Base-by-base conservation (phyloP, 768 basidiomycete species). In the Hericium rajendrae region DNA sequence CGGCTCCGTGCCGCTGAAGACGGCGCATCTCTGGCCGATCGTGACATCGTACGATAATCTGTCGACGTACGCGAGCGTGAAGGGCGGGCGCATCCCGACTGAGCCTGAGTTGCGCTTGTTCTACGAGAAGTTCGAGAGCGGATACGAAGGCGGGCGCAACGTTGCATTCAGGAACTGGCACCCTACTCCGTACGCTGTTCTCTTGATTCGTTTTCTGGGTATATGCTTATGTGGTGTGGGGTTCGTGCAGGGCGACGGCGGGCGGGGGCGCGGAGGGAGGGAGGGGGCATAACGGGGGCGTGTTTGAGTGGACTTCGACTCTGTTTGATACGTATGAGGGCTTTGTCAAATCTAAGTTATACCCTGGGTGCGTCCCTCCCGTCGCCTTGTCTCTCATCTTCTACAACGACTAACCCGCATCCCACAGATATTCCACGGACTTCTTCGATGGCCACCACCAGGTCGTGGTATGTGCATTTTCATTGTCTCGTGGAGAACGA, bases 301-400 rank as follows among this genome's bases (percentile, higher is more conserved):
- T 95, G 15, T 98, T 94, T 93, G 93, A 97, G 73, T 97, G 94
- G 94, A 95, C 94, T 0, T 86, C 85, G n/a, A 93, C 92, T 18
- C 60, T 77, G 26, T 26, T 51, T 37, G 49, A 51, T 37, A 51
- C 49, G 28, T 37, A 51, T 24, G 84, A 91, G 2, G 94, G 91
- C 0, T 99, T 86, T 67, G 76, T 76, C 48, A 76, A 84, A 9
- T 93, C 90, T 1, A 70, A 70, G 38, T 66, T 95, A 51, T 99
- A 98, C 69, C 97, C 97, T 24, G 97, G 92, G 76, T 94, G 73
- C 60, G 73, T 26, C 26, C 26, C 26, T 26, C 26, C 26, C 26
- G 26, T 26, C 26, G n/a, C n/a, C 60, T 16, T 15, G 26, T 59
- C 38, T 38, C 4, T 37, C 2, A 5, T 22, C 51, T 16, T 26